Percentiles rank a stretch among this genome's conserved stretches.
These are phyloP conservation scores for Naegleria fowleri DNA, from an alignment of 208 protist genomes.

Conservation along the genomic window DNA sequence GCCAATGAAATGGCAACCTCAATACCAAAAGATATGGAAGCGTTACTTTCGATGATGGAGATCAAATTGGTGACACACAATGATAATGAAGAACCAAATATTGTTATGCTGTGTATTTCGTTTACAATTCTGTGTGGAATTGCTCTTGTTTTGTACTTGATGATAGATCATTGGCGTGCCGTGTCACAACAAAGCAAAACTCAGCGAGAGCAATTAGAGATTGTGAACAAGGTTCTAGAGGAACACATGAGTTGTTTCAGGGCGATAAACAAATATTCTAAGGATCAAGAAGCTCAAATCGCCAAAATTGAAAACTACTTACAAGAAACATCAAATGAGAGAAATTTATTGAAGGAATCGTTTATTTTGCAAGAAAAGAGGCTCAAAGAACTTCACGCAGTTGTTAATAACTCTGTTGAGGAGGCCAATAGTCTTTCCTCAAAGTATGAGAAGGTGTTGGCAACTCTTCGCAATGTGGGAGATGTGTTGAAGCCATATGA, in stretches of 20 bases:
- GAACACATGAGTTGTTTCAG: background rate
- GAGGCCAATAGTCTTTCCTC: no score
- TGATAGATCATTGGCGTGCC: no score
- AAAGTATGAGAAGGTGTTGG: no score
- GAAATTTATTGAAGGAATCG: no score
- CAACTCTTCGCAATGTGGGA: no score
- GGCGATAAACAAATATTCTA: background rate
- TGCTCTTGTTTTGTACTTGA: background rate
- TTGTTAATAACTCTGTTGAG: no score
- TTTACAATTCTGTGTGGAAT: background rate
- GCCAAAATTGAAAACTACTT: background rate
- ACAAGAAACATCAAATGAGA: no score
- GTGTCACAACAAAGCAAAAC: background rate
- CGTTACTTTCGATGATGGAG: background rate
- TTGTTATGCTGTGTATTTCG: background rate
- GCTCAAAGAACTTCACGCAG: no score
- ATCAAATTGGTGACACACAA: no score
- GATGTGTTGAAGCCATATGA: no score
- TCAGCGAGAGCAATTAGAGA: background rate
- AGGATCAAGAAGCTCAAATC: background rate
- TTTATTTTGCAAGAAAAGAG: no score
- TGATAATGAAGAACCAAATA: no score
- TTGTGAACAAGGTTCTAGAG: background rate
- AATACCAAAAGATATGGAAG: background rate
- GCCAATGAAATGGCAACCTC: background rate